Conservation (phyloP, 2,329 filamentous ascomycete species). For the Aspergillus chevalieri region DNA sequence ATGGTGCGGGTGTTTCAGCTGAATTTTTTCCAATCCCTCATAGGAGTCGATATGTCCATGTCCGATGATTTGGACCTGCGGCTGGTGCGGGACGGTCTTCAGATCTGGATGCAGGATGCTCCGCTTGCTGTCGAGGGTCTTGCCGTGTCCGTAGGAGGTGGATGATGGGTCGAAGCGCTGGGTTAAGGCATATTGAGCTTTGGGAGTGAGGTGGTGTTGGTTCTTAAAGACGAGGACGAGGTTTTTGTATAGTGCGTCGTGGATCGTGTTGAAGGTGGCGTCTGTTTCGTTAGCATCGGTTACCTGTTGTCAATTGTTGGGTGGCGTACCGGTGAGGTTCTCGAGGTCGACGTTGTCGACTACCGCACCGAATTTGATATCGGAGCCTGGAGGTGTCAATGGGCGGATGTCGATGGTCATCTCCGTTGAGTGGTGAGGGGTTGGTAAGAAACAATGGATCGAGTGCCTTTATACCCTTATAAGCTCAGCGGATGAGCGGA, state of each 20-base stretch:
- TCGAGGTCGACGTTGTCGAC: constrained; percentile 56
- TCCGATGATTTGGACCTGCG: constrained; percentile 74
- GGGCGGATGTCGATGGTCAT: constrained; percentile 3
- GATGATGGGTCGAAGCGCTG: constrained; percentile 64
- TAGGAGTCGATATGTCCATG: constrained; percentile 65
- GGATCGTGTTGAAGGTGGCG: constrained; percentile 58
- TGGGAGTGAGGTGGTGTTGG: constrained; percentile 58
- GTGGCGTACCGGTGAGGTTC: constrained; percentile 52
- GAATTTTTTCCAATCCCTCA: constrained; percentile 63
- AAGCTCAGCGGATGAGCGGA: no score
- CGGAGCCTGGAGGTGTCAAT: constrained; percentile 22
- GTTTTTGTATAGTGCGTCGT: constrained; percentile 59
- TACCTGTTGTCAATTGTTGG: neutral
- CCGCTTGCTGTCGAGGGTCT: constrained; percentile 61
- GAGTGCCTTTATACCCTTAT: no score
- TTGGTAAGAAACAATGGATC: neutral
- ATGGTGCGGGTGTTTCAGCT: constrained; percentile 69
- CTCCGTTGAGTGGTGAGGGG: neutral
- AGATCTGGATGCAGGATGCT: constrained; percentile 69
- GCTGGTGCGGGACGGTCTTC: constrained; percentile 73
- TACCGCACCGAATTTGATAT: constrained; percentile 56
- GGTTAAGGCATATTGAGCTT: constrained; percentile 68
- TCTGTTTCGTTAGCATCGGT: constrained; percentile 39
- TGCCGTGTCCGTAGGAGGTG: constrained; percentile 67
- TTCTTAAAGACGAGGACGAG: constrained; percentile 67